Base-by-base conservation (phyloP, 345 rosid species). In the Boechera retrofracta region DNA sequence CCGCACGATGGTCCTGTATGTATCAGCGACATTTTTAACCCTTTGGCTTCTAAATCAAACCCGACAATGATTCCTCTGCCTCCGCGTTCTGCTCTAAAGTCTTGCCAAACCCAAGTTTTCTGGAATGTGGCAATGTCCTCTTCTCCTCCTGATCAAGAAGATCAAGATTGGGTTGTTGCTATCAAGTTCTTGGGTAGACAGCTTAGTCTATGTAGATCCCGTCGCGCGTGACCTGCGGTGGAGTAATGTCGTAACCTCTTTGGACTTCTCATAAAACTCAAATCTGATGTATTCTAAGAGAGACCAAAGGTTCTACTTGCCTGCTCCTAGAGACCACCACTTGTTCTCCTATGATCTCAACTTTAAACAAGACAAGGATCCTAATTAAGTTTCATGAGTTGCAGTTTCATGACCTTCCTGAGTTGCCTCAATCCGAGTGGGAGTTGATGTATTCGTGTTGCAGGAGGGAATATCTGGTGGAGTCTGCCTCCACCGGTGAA, bases 261-360 rank as follows among this genome's bases (percentile, higher is more conserved):
- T 33, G 4, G 3, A n/a, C 15, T 49, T 8, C 11, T 48, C 12
- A 6, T 7, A 66, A 16, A 66, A 35, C 56, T 66, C 57, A 0
- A 66, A 6, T 24, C 29, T 32, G 3, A 66, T 66, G 45, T 66
- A 2, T 35, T 66, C 57, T 31, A 33, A 66, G 6, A 66, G 71
- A 49, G 58, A 66, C 18, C 71, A 24, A 11, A 66, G 0, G 12
- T 49, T 66, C 9, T 49, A 66, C 71, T 49, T 49, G 58, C 54
- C 44, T 48, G 8, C 38, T 48, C 71, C 11, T 18, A 32, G 45
- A 35, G 11, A 58, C 58, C 3, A 51, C 32, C 9, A 18, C 18
- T 49, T 66, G 32, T 49, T 4, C 58, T 66, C 58, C 0, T 66
- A 7, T 2, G 31, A 48, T 32, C 11, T 48, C 70, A 4, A 29